Percentiles rank a stretch among this genome's conserved stretches.
phyloP scores from a whole-genome alignment of 352 stramenopile genomes.

The Detonula confervacea region DNA sequence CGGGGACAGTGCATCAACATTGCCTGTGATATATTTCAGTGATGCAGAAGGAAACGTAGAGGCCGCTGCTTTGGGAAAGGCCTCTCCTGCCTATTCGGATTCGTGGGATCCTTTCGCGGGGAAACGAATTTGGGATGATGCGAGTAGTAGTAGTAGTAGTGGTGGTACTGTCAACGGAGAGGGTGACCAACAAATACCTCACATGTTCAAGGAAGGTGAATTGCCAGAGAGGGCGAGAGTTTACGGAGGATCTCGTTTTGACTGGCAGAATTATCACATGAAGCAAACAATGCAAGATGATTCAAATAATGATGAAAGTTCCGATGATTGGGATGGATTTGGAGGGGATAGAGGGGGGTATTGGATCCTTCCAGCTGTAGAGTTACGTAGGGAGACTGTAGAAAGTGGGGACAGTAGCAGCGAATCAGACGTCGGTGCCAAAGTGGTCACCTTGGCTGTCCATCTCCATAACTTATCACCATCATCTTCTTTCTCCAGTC shows the following conservation, averaged over 20 bases:
- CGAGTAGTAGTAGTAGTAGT: background rate
- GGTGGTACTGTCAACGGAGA: conserved; percentile 1
- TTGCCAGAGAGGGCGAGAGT: conserved; percentile 53
- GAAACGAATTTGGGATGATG: conserved; percentile 48
- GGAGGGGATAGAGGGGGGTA: conserved; percentile 68
- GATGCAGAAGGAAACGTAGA: conserved; percentile 72
- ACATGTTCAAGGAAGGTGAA: conserved; percentile 48
- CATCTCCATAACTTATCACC: conserved; percentile 47
- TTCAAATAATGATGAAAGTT: background rate
- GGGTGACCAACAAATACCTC: background rate
- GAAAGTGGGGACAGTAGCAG: background rate
- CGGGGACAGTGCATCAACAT: too few species aligned
- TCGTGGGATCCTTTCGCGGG: conserved; percentile 66
- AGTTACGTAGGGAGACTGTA: conserved; percentile 61
- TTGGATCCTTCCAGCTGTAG: conserved; percentile 77
- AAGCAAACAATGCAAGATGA: conserved; percentile 14
- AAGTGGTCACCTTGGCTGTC: conserved; percentile 52
- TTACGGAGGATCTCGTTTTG: conserved; percentile 78
- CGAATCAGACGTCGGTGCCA: too few species aligned
- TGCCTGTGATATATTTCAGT: conserved; percentile 66
- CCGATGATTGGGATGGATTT: conserved; percentile 61
- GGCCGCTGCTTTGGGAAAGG: conserved; percentile 63
- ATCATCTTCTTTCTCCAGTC: conserved; percentile 10
- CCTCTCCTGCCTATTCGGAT: conserved; percentile 49
- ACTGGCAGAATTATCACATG: conserved; percentile 59